phyloP scores from a whole-genome alignment of 805 yeast genomes.

The Zygoascus tannicola region DNA sequence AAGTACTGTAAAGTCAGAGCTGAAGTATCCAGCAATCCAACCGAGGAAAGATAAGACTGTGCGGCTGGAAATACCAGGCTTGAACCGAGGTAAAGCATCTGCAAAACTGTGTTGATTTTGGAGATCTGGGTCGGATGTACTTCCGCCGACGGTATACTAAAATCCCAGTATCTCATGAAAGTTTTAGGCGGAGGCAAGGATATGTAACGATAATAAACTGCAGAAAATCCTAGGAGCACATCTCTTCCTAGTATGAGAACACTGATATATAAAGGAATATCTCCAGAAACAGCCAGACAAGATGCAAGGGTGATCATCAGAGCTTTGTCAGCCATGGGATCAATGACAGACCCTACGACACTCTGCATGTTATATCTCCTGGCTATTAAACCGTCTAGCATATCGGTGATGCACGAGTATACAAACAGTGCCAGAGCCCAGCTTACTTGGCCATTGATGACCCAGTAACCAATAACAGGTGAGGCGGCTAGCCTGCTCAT shows the following conservation, averaged over 20 bases:
- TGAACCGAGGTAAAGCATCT: constrained; percentile 76
- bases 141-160: constrained; percentile 70
- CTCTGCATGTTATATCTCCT: constrained; percentile 67
- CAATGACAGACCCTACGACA: constrained; percentile 81
- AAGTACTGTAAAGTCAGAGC: constrained; percentile 19
- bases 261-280: constrained; percentile 55
- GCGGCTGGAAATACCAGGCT: constrained; percentile 49
- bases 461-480: constrained; percentile 75
- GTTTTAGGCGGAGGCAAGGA: constrained; percentile 74
- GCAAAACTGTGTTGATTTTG: constrained; percentile 82
- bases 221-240: constrained; percentile 58
- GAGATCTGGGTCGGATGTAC: constrained; percentile 83
- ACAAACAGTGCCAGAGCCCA: constrained; percentile 66
- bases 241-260: constrained; percentile 77
- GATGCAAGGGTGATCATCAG: constrained; percentile 81
- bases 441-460: constrained; percentile 52
- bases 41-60: constrained; percentile 26
- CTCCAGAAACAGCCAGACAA: constrained; percentile 56
- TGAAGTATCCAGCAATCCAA: constrained; percentile 21
- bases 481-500: constrained; percentile 70
- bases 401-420: constrained; percentile 85
- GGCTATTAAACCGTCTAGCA: constrained; percentile 87
- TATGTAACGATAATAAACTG: constrained; percentile 59
- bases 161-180: constrained; percentile 62
- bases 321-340: constrained; percentile 91